Conservation (phyloP, 495 filamentous ascomycete genomes). For the Penicillium antarcticum region DNA sequence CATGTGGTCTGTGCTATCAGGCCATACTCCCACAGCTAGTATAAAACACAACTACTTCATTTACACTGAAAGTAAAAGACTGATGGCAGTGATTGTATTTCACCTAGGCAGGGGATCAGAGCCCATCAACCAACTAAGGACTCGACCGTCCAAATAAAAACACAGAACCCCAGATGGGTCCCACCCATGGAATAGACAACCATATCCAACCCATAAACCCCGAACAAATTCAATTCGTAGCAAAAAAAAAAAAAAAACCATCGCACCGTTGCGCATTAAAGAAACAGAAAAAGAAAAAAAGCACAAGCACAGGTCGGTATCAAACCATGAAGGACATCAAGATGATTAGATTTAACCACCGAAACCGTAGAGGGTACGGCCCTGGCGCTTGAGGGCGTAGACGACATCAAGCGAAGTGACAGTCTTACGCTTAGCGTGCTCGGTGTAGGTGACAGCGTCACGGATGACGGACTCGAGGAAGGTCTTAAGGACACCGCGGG, state of each 20-base stretch:
- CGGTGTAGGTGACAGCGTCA: constrained; percentile 97
- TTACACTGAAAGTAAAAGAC: neutral
- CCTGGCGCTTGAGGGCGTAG: constrained; percentile 92
- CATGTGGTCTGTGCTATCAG: constrained; percentile 16
- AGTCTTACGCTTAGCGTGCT: constrained; percentile 97
- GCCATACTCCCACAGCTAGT: neutral
- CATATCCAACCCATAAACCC: constrained; percentile 1
- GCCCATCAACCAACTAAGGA: no score
- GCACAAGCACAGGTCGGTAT: neutral
- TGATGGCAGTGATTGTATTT: constrained; percentile 9
- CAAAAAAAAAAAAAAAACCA: constrained; percentile 15
- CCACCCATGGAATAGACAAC: neutral
- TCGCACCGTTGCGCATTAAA: constrained; percentile 31
- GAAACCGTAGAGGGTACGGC: constrained; percentile 96
- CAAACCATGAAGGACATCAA: constrained; percentile 1
- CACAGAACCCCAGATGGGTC: neutral
- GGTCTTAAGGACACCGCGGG: constrained; percentile 63
- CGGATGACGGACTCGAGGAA: constrained; percentile 71
- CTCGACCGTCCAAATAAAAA: neutral
- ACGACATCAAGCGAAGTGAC: constrained; percentile 94
- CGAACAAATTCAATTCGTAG: neutral
- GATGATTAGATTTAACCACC: constrained; percentile 68
- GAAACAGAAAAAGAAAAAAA: neutral
- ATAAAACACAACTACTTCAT: neutral
- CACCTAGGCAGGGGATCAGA: neutral